A percentile compares a stretch with the other conserved stretches of the same genome.
Evolutionary conservation across 2,329 filamentous ascomycete genomes (phyloP).

Genomic region (Cladobotryum protrusum): DNA sequence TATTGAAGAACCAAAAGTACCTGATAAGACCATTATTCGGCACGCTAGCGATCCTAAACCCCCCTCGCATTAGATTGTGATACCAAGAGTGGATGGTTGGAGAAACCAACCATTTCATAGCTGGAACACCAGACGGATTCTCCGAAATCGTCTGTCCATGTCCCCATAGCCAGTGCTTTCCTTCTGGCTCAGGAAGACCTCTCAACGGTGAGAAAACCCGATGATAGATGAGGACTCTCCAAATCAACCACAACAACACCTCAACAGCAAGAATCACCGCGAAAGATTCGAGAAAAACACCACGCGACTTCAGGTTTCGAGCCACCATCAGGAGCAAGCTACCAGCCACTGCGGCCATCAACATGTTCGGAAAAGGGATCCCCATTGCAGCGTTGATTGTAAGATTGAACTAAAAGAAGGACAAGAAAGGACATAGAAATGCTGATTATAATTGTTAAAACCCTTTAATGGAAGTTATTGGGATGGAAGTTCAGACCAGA

Average conservation of each 20-base stretch:
- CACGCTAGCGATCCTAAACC: not conserved
- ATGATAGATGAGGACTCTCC: not conserved
- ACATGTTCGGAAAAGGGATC: not conserved
- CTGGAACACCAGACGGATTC: not conserved
- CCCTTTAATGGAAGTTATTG: not conserved
- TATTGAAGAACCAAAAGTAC: slow-evolving; percentile 42
- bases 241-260: not conserved
- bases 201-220: not conserved
- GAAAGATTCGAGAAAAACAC: not conserved
- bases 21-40: not conserved
- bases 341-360: not conserved
- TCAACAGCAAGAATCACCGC: not conserved
- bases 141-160: not conserved
- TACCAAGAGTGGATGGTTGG: not conserved
- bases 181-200: not conserved
- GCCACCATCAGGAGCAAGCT: not conserved
- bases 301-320: not conserved
- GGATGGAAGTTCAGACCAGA: not conserved
- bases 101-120: not conserved
- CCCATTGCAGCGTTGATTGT: not conserved
- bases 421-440: not conserved
- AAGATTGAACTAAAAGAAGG: not conserved
- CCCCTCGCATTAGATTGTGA: not conserved
- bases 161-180: not conserved
- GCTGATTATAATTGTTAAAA: not conserved